Evolutionary conservation across 352 stramenopile genomes (phyloP), one percentile per base, ranked within the genome.

Genomic region (Phytophthora idaei): DNA sequence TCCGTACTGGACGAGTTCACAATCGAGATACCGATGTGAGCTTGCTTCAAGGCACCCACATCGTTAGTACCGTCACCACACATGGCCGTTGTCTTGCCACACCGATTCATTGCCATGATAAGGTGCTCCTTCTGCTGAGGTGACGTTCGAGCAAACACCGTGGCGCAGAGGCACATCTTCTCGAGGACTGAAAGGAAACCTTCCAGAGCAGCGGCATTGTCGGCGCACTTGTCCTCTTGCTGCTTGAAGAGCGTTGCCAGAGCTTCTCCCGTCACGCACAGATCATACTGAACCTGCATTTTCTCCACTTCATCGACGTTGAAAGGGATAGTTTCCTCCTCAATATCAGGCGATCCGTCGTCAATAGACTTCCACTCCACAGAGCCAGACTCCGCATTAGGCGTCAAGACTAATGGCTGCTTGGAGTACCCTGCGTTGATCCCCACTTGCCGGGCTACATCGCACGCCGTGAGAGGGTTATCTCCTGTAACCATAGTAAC

Each of bases 401-500:
- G 72, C 10, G 62, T 89, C 57, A 97, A 73, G n/a, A 97, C 76
- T 10, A 97, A 65, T 34, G 85, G 79, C 14, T 85, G 82, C 47
- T 80, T 83, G 44, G 80, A 80, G 53, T 64, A 70, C 98, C 89
- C 64, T 93, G 99, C 36, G 88, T 99, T 85, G 37, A 99, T 99
- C n/a, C 90, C 90, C 5, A 99, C 95, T 76, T 99, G 87, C 47
- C 90, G 87, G 9, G 97, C 98, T 34, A 99, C 98, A 75, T 99
- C 93, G 29, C 94, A 94, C n/a, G 98, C 98, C 34, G 98, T 99
- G 28, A 99, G 85, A 28, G 97, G 90, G 45, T 94, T 94, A 77
- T 99, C 98, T 57, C 98, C 98, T 8, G 98, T 99, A 64, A 99
- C 99, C 95, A 99, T 99, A 25, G 92, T 92, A 25, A 98, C 87